phyloP scores from a whole-genome alignment of 352 stramenopile species.

The Pythium sp. region DNA sequence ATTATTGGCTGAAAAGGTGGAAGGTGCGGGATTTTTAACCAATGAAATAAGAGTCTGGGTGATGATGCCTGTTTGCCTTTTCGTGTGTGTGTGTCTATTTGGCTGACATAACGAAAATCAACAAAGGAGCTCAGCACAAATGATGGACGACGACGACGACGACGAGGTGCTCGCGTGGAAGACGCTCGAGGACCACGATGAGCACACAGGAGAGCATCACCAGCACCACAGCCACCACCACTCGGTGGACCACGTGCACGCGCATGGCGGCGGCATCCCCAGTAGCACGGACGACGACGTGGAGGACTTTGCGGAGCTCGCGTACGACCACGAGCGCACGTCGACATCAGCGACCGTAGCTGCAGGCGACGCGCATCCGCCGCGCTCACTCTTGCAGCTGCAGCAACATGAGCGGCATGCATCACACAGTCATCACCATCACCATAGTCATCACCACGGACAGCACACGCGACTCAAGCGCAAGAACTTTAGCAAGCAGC shows the following conservation, averaged over 20 bases:
- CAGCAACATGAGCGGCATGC: slow-evolving; percentile 10
- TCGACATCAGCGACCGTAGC: neutral
- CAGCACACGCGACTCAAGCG: slow-evolving; percentile 39
- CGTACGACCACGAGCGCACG: slow-evolving; percentile 11
- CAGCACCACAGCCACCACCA: slow-evolving; percentile 1
- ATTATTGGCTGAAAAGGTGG: slow-evolving; percentile 24
- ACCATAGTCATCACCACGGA: neutral
- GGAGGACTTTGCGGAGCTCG: slow-evolving; percentile 36
- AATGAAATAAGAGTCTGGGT: slow-evolving; percentile 18
- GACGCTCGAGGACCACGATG: slow-evolving; percentile 23
- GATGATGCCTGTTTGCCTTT: neutral
- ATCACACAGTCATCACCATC: neutral
- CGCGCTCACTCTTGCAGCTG: slow-evolving; percentile 15
- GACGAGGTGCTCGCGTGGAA: slow-evolving; percentile 53
- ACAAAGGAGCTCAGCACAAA: neutral
- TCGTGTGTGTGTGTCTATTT: neutral
- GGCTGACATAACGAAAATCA: neutral
- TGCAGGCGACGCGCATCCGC: slow-evolving; percentile 16
- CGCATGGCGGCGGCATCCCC: slow-evolving; percentile 5
- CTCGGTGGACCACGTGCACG: slow-evolving; percentile 17
- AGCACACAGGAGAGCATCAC: neutral
- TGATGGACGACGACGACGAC: slow-evolving; percentile 39
- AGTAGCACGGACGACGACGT: slow-evolving; percentile 25
- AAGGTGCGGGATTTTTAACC: slow-evolving; percentile 17
- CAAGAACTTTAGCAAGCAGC: slow-evolving; percentile 69